These are phyloP conservation scores for Golovinomyces cichoracearum DNA, from an alignment of 2,329 filamentous ascomycete genomes.

Conservation along the genomic window DNA sequence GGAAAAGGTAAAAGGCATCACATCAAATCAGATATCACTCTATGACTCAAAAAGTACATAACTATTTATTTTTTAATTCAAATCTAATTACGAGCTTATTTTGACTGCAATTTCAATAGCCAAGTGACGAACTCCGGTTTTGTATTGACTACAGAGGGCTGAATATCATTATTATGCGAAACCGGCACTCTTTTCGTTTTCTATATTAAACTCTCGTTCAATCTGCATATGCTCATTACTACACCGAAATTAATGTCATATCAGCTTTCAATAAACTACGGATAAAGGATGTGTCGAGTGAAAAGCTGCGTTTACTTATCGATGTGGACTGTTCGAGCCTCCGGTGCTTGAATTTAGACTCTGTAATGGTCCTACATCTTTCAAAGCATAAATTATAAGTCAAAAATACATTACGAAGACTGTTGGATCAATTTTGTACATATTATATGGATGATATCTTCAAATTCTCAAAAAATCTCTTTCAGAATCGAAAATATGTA, in stretches of 20 bases:
- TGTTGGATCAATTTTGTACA: background rate
- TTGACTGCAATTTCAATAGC: too few relatives aligned
- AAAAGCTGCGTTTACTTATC: conserved; percentile 1
- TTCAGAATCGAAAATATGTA: background rate
- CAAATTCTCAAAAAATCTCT: background rate
- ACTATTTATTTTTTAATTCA: too few relatives aligned
- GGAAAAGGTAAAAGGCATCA: too few relatives aligned
- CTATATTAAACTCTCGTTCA: background rate
- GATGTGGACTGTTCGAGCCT: conserved; percentile 1
- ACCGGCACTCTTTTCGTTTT: background rate
- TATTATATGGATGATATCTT: background rate
- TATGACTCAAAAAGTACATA: too few relatives aligned
- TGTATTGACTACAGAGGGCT: background rate
- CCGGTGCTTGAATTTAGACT: background rate
- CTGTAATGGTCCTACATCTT: background rate
- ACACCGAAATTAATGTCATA: background rate
- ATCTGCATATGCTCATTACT: background rate
- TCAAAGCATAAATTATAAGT: background rate
- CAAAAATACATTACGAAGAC: background rate
- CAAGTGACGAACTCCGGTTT: background rate
- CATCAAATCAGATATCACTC: too few relatives aligned
- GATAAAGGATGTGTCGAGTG: background rate
- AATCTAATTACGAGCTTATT: too few relatives aligned
- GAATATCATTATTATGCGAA: background rate
- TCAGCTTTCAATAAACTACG: background rate